Evolutionary conservation across 176 grass and related monocot genomes (phyloP).

Genomic region (Olyra latifolia): DNA sequence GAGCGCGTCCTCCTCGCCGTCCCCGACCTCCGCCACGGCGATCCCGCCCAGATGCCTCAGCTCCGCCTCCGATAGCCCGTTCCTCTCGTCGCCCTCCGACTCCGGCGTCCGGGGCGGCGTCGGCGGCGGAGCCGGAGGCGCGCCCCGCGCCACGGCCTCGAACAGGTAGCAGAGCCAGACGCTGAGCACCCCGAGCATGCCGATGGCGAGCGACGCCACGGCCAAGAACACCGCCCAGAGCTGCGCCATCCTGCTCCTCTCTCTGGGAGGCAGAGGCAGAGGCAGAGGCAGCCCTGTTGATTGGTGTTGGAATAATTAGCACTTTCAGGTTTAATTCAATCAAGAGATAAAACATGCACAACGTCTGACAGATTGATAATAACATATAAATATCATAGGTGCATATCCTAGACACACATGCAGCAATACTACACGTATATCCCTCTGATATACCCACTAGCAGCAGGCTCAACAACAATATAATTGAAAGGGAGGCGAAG

Average conservation of each 20-base stretch:
- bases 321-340: no score
- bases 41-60: slow-evolving; percentile 35
- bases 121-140: slow-evolving; percentile 14
- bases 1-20: slow-evolving; percentile 29
- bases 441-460: no score
- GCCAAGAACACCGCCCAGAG: slow-evolving; percentile 49
- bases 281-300: no score
- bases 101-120: background rate
- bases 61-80: slow-evolving; percentile 49
- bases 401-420: no score
- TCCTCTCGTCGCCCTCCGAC: slow-evolving; percentile 15
- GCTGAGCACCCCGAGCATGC: slow-evolving; percentile 59
- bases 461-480: no score
- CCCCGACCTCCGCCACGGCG: background rate
- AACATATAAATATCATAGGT: no score
- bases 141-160: slow-evolving; percentile 41
- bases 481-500: no score
- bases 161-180: slow-evolving; percentile 59
- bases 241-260: slow-evolving; percentile 36
- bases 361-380: no score
- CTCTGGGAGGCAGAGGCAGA: background rate
- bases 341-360: no score
- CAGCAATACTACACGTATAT: no score
- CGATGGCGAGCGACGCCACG: slow-evolving; percentile 47
- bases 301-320: no score